Conservation (phyloP, 176 grass and related monocot species). For the Chrysopogon serrulatus region DNA sequence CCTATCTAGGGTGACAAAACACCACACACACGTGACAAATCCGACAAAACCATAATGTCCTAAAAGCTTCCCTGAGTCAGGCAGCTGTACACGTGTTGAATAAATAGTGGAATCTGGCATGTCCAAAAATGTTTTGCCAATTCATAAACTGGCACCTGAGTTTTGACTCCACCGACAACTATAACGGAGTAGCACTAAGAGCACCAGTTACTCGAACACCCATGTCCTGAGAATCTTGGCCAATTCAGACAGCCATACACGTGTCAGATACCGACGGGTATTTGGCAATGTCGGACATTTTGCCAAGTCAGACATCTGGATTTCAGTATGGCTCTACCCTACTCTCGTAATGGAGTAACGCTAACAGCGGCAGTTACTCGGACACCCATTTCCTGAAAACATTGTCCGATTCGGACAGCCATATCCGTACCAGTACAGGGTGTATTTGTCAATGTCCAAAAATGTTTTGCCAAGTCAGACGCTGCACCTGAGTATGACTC, state of each 20-base stretch:
- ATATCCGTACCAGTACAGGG: not conserved
- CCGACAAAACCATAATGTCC: not conserved
- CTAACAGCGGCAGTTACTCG: not conserved
- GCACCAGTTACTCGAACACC: not conserved
- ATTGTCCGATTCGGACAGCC: not conserved
- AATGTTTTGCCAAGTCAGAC: not conserved
- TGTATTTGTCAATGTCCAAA: not conserved
- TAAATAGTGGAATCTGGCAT: not conserved
- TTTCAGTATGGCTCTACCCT: not conserved
- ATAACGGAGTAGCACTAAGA: not conserved
- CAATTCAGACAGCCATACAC: not conserved
- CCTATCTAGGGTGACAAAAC: not conserved
- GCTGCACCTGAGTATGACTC: not conserved
- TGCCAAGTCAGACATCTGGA: not conserved
- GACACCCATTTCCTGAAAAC: not conserved
- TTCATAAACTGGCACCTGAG: not conserved
- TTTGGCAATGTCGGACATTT: not conserved
- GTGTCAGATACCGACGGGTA: not conserved
- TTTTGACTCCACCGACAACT: not conserved
- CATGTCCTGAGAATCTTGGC: not conserved
- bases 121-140: not conserved
- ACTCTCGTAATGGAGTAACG: not conserved
- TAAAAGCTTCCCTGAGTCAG: not conserved
- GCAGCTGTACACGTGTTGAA: not conserved
- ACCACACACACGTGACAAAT: not conserved